Conservation (phyloP, 345 rosid genomes). For the Linum tenue region DNA sequence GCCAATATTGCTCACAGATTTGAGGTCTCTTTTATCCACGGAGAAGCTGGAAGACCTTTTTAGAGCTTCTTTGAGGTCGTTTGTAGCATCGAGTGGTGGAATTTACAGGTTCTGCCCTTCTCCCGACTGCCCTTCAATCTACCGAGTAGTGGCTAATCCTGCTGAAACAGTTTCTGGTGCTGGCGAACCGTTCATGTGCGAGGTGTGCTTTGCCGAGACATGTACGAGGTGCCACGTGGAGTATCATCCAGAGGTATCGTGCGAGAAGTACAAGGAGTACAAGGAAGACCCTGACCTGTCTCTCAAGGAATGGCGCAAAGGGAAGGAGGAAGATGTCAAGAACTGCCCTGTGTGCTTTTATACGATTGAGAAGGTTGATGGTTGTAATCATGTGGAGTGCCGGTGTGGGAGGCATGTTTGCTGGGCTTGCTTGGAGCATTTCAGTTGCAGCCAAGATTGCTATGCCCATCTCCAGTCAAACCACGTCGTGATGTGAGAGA, state of each 20-base stretch:
- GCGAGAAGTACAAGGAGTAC: slow-evolving; percentile 56
- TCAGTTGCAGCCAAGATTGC: slow-evolving; percentile 41
- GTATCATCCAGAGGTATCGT: slow-evolving; percentile 58
- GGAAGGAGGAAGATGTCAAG: slow-evolving; percentile 59
- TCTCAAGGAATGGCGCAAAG: slow-evolving; percentile 62
- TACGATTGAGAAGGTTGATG: slow-evolving; percentile 71
- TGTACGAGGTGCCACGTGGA: slow-evolving; percentile 72
- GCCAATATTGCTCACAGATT: slow-evolving; percentile 47
- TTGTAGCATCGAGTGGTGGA: slow-evolving; percentile 53
- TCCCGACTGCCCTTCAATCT: slow-evolving; percentile 77
- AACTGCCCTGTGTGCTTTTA: slow-evolving; percentile 57
- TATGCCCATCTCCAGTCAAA: slow-evolving; percentile 32
- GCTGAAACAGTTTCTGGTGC: slow-evolving; percentile 40
- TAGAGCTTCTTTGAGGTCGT: slow-evolving; percentile 56
- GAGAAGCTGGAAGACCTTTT: slow-evolving; percentile 78
- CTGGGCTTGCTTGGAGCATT: slow-evolving; percentile 65
- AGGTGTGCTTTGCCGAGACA: slow-evolving; percentile 61
- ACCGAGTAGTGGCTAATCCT: slow-evolving; percentile 36
- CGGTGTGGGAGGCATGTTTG: slow-evolving; percentile 73
- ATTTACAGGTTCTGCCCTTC: slow-evolving; percentile 69
- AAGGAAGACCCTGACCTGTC: slow-evolving; percentile 79
- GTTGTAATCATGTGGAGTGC: slow-evolving; percentile 76
- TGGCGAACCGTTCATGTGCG: slow-evolving; percentile 52
- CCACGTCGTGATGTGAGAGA: too few species aligned
- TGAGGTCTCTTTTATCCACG: slow-evolving; percentile 44